phyloP scores from a whole-genome alignment of 257 asterid species.

The Lantana camara region DNA sequence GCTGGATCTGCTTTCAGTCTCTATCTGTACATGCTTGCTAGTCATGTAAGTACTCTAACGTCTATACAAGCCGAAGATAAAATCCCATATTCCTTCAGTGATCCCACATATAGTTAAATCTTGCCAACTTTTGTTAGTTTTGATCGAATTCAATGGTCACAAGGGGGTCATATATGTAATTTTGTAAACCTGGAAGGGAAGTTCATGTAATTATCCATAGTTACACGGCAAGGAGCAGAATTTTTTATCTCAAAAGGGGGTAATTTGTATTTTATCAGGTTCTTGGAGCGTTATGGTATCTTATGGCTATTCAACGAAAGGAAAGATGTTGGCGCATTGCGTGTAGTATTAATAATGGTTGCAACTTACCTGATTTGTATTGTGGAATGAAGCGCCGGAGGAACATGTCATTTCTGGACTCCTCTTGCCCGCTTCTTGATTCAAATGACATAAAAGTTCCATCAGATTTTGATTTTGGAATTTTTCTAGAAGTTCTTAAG shows the following conservation, averaged over 20 bases:
- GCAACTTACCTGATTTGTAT: conserved; percentile 34
- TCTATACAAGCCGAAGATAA: background rate
- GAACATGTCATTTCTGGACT: conserved; percentile 36
- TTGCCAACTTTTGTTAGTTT: no score
- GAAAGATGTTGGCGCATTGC: conserved; percentile 57
- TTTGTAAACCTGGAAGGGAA: no score
- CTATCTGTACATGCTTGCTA: conserved; percentile 65
- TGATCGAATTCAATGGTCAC: no score
- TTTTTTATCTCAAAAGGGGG: no score
- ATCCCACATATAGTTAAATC: no score
- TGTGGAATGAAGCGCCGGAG: conserved; percentile 21
- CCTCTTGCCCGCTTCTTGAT: conserved; percentile 50
- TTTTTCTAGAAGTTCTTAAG: conserved; percentile 63
- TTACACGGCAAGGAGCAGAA: no score
- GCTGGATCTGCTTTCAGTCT: conserved; percentile 76
- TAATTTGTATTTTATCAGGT: conserved; percentile 30
- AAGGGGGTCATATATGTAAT: no score
- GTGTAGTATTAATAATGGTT: conserved; percentile 28
- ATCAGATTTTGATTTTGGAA: conserved; percentile 59
- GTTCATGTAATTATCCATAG: no score
- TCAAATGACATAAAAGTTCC: conserved; percentile 30
- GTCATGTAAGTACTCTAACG: conserved; percentile 50
- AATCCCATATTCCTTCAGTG: no score
- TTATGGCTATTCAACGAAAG: conserved; percentile 61
- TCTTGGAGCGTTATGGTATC: conserved; percentile 69